Base-by-base conservation (phyloP, 352 stramenopile genomes). In the Pythium volutum region DNA sequence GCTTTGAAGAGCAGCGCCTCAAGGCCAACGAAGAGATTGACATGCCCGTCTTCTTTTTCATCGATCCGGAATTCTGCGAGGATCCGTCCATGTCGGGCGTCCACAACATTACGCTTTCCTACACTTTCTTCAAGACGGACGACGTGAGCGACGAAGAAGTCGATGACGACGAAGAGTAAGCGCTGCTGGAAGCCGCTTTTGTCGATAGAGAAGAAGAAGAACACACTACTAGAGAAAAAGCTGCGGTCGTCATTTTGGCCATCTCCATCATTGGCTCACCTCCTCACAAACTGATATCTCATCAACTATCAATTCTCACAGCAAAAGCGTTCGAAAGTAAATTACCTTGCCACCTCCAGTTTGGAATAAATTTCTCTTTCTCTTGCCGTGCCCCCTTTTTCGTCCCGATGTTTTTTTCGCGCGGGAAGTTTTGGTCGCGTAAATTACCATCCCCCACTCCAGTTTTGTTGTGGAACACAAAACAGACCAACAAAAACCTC, bases 11-110 rank as follows among this genome's bases (percentile, higher is more conserved):
- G 77, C 97, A 99, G 74, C 84, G 97, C 18, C 77, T 99, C 7
- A 90, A 98, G 55, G 84, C 95, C 7, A 88, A 97, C 25, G 97
- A 99, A 70, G 98, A 99, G 71, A 98, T 99, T 58, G 97, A 98
- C 76, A 99, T 99, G 97, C 97, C 97, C 27, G 96, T 99, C 22
- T 99, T 99, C 69, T 99, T 99, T 82, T 99, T 99, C 76, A 98
- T 99, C 67, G 97, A 99, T 80, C 97, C 97, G 8, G 96, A 99
- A 52, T 98, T 99, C 67, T 87, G 97, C 53, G 91, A 99, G 69
- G 97, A 99, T 74, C 92, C 96, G 23, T 82, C 89, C 53, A 97
- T 99, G 87, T 81, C 83, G n/a, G 93, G 96, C 34, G 90, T 99
- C 36, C 87, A 96, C 71, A 98, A 98, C 74, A 97, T 99, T 64